A percentile compares a stretch with the other conserved stretches of the same genome.
These are phyloP conservation scores for Pontederia paniculata DNA, from an alignment of 176 grass and related monocot species.

Conservation along the genomic window DNA sequence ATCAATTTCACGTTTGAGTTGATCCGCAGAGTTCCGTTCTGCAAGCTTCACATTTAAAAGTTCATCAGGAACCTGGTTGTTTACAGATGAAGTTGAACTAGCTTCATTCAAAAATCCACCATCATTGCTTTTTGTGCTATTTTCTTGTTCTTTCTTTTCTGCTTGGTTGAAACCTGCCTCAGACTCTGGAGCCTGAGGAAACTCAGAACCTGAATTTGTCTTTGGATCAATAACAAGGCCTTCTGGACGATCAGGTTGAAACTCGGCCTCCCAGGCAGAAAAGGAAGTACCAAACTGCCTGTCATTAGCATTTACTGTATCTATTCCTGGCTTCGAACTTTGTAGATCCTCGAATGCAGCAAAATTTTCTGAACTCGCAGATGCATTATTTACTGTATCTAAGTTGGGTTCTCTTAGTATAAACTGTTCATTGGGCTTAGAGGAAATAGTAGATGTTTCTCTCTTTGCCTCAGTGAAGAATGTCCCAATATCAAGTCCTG, in stretches of 20 bases:
- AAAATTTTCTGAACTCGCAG: conserved; percentile 10
- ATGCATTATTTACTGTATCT: conserved; percentile 7
- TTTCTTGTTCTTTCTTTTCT: conserved; percentile 34
- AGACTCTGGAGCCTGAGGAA: conserved; percentile 22
- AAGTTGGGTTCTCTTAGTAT: not conserved
- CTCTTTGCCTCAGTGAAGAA: conserved; percentile 51
- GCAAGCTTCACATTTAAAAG: conserved; percentile 8
- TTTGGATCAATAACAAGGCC: conserved; percentile 17
- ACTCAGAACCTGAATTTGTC: conserved; percentile 19
- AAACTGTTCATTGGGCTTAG: not conserved
- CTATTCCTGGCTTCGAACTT: conserved; percentile 8
- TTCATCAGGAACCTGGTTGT: conserved; percentile 18
- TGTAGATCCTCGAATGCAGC: conserved; percentile 10
- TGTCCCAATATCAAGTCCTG: conserved; percentile 48
- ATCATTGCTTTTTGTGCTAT: conserved; percentile 6
- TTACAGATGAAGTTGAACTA: conserved; percentile 21
- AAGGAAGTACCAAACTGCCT: conserved; percentile 39
- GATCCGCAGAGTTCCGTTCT: not conserved
- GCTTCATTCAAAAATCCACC: conserved; percentile 27
- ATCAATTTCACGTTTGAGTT: not conserved
- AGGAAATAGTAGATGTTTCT: conserved; percentile 18
- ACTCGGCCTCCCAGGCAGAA: conserved; percentile 72
- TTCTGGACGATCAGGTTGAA: conserved; percentile 34
- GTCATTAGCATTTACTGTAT: conserved; percentile 23
- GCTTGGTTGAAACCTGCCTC: conserved; percentile 10